Conservation (phyloP, 2,329 filamentous ascomycete genomes). For the Lasiodiplodia sp. region DNA sequence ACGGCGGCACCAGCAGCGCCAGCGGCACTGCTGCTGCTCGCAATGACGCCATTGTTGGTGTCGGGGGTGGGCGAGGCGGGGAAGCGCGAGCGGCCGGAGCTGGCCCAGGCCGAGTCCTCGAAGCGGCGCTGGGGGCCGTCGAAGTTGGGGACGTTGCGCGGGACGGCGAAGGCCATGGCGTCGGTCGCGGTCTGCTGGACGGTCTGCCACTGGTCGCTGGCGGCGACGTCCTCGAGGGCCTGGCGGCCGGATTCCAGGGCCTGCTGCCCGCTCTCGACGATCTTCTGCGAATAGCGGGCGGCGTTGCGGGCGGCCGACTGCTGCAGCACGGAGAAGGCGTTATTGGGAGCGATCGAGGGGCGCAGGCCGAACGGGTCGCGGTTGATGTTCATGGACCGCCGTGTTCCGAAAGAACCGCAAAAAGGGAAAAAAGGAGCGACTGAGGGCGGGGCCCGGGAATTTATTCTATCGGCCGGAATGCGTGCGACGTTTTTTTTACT, state of each 20-base stretch:
- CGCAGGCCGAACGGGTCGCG: slow-evolving; percentile 57
- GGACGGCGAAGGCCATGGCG: slow-evolving; percentile 53
- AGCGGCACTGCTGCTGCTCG: slow-evolving; percentile 36
- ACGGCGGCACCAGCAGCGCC: slow-evolving; percentile 52
- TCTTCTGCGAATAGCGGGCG: slow-evolving; percentile 35
- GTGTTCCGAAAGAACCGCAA: not conserved
- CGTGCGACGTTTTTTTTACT: not conserved
- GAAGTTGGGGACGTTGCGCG: slow-evolving; percentile 52
- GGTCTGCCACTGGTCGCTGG: slow-evolving; percentile 33
- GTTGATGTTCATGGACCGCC: slow-evolving; percentile 37
- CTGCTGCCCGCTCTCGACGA: slow-evolving; percentile 41
- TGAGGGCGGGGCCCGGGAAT: slow-evolving; percentile 18
- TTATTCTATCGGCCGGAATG: slow-evolving; percentile 7
- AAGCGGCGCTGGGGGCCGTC: slow-evolving; percentile 48
- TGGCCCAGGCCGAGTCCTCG: slow-evolving; percentile 52
- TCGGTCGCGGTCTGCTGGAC: slow-evolving; percentile 25
- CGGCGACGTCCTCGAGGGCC: slow-evolving; percentile 44
- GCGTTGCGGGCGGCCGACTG: slow-evolving; percentile 41
- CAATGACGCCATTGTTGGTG: slow-evolving; percentile 10
- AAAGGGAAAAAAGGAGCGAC: slow-evolving; percentile 17
- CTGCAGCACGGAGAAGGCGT: slow-evolving; percentile 43
- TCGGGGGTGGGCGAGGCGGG: slow-evolving; percentile 9
- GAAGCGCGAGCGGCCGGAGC: slow-evolving; percentile 36
- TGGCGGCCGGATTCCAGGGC: slow-evolving; percentile 44
- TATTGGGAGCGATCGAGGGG: slow-evolving; percentile 38